Base-by-base conservation (phyloP, 2,329 filamentous ascomycete species). In the Stagonosporopsis tanaceti region DNA sequence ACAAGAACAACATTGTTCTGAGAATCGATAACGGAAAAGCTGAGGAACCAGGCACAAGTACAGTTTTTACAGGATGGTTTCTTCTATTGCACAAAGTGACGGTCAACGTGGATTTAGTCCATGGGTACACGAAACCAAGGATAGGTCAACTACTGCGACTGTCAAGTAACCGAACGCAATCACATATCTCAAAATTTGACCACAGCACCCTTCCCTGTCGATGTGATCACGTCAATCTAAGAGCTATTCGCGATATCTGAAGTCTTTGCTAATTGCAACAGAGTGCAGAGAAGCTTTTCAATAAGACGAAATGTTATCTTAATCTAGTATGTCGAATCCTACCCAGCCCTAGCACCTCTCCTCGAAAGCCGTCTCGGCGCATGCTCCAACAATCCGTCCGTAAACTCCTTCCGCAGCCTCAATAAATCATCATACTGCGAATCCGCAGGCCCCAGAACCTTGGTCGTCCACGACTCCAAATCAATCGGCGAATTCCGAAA, bases 281-380 rank as follows among this genome's bases (percentile, higher is more conserved):
- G 32, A 34, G 20, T 34, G 32, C 15, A 7, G 20, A 20, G 20
- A 20, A 30, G 28, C 28, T 30, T 15, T 40, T 6, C 4, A 22
- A 11, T 17, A 40, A 22, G 17, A 30, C 28, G 3, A 30, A 30
- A 30, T 30, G 28, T 15, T 34, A 12, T 22, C 17, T 12, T 2
- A 3, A 20, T 28, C n/a, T 9, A 45, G 28, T 2, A 34, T 17
- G 15, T 32, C n/a, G 3, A 4, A 34, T 9, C 6, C 28, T 7
- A 17, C n/a, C 14, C 24, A 14, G 2, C 15, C 15, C 15, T 17
- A 15, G 27, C 44, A n/a, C 6, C 14, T 9, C 44, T 20, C n/a
- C 22, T 41, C n/a, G 50, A 47, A 20, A 47, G 12, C 37, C 50
- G 17, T 20, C 50, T 27, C 15, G 44, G 50, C 7, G 22, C 28